Conservation (phyloP, 2,329 filamentous ascomycete genomes). For the Penicillium sp. region DNA sequence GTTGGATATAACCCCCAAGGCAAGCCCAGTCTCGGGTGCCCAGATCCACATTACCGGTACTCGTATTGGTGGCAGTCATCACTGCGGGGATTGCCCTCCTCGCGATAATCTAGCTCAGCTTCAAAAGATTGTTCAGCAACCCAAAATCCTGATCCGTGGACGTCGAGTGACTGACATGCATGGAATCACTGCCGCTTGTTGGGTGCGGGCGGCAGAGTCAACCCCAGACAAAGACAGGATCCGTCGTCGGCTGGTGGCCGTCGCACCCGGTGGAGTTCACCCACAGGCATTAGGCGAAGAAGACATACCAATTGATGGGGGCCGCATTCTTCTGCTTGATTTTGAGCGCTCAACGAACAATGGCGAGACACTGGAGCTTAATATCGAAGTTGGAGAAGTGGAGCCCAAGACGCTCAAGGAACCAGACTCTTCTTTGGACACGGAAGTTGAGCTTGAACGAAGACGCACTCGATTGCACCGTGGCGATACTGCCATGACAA, state of each 20-base stretch:
- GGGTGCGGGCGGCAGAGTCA: slow-evolving; percentile 62
- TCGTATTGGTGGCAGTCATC: slow-evolving; percentile 18
- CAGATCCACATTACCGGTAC: slow-evolving; percentile 11
- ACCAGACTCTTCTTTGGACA: slow-evolving; percentile 71
- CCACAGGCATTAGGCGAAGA: slow-evolving; percentile 67
- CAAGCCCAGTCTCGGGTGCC: slow-evolving; percentile 29
- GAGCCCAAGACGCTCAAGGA: slow-evolving; percentile 71
- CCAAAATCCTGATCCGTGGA: slow-evolving; percentile 71
- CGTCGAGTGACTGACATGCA: slow-evolving; percentile 64
- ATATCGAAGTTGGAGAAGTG: slow-evolving; percentile 72
- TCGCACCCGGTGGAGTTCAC: slow-evolving; percentile 68
- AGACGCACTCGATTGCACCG: slow-evolving; percentile 69
- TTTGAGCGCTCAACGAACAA: slow-evolving; percentile 65
- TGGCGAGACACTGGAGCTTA: slow-evolving; percentile 60
- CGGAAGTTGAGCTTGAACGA: slow-evolving; percentile 76
- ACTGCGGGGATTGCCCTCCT: slow-evolving; percentile 15
- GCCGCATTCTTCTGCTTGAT: slow-evolving; percentile 70
- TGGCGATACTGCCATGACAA: slow-evolving; percentile 50
- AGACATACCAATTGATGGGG: slow-evolving; percentile 75
- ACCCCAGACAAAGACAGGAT: slow-evolving; percentile 47
- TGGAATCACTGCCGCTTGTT: slow-evolving; percentile 69
- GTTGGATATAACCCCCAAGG: slow-evolving; percentile 55
- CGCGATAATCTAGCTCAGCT: slow-evolving; percentile 31
- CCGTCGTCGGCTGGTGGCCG: slow-evolving; percentile 61
- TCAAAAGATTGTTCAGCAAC: slow-evolving; percentile 39